These are phyloP conservation scores for Xylariaceae sp. DNA, from an alignment of 2,329 filamentous ascomycete genomes.

Conservation along the genomic window DNA sequence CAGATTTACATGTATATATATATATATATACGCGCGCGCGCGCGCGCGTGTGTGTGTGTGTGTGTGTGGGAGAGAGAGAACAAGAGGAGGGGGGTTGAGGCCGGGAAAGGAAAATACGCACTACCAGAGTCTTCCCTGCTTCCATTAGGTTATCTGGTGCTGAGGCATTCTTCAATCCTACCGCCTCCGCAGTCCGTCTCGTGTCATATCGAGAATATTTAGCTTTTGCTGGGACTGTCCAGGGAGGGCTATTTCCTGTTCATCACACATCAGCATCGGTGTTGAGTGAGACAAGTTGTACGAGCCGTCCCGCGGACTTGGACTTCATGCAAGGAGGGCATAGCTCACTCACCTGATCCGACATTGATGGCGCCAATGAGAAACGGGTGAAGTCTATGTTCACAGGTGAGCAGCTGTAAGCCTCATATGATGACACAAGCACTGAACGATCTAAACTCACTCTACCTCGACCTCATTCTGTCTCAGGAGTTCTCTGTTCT, in stretches of 20 bases:
- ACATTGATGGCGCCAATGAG: conserved; percentile 73
- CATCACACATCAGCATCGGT: background rate
- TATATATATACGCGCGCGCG: too few relatives aligned
- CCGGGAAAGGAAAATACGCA: conserved; percentile 1
- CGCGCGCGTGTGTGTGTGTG: too few relatives aligned
- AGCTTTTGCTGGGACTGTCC: conserved; percentile 72
- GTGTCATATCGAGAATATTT: conserved; percentile 56
- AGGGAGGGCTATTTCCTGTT: conserved; percentile 74
- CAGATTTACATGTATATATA: background rate
- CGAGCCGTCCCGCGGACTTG: background rate
- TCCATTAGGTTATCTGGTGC: conserved; percentile 52
- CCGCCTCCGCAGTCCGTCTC: conserved; percentile 46
- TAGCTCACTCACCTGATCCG: conserved; percentile 57
- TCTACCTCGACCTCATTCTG: conserved; percentile 68
- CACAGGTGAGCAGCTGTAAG: background rate
- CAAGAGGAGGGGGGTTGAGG: too few relatives aligned
- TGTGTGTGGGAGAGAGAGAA: too few relatives aligned
- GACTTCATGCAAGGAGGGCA: background rate
- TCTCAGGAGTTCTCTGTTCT: conserved; percentile 59
- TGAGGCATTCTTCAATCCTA: conserved; percentile 45
- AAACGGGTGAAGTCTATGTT: conserved; percentile 68
- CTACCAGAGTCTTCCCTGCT: conserved; percentile 51
- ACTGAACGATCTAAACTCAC: conserved; percentile 51
- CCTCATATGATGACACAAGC: background rate
- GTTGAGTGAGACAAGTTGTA: too few relatives aligned